A percentile compares a stretch with the other conserved stretches of the same genome.
Conservation (phyloP, 768 basidiomycete genomes). For the Panaeolus cyanescens region DNA sequence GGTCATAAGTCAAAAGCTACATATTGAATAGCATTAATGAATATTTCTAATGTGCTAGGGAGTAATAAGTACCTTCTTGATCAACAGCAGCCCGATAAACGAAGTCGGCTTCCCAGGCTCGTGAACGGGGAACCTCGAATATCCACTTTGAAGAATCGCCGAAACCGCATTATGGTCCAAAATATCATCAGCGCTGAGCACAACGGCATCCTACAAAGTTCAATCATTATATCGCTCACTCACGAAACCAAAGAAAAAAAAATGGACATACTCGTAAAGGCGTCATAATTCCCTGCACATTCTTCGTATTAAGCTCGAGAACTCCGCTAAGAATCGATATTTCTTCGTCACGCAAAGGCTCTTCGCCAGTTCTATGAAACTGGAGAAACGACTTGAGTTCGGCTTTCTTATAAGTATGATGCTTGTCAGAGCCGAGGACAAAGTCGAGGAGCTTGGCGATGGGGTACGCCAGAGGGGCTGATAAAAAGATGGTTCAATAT, state of each 20-base stretch:
- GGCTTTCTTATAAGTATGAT: constrained; percentile 80
- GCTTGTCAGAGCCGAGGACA: constrained; percentile 74
- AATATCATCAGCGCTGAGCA: constrained; percentile 73
- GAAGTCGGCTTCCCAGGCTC: constrained; percentile 61
- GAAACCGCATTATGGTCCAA: constrained; percentile 72
- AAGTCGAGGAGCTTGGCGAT: constrained; percentile 84
- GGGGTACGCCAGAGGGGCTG: constrained; percentile 81
- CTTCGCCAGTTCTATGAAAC: constrained; percentile 78
- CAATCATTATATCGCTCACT: neutral
- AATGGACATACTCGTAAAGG: constrained; percentile 56
- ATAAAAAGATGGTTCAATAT: neutral
- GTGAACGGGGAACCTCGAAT: constrained; percentile 91
- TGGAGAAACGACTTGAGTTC: constrained; percentile 78
- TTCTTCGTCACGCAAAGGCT: constrained; percentile 79
- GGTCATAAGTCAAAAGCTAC: constrained; percentile 87
- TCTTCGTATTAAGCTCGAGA: constrained; percentile 74
- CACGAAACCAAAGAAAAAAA: constrained; percentile 12
- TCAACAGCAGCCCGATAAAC: constrained; percentile 62
- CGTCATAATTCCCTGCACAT: constrained; percentile 80
- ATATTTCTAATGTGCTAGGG: neutral
- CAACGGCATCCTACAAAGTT: constrained; percentile 70
- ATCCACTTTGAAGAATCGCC: constrained; percentile 69
- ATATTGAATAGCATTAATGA: neutral
- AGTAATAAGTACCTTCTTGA: constrained; percentile 62
- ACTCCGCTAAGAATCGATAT: constrained; percentile 82